Percentiles rank a stretch among this genome's conserved stretches.
These are phyloP conservation scores for Trichoderma polysporum DNA, from an alignment of 2,329 filamentous ascomycete species.

Conservation along the genomic window DNA sequence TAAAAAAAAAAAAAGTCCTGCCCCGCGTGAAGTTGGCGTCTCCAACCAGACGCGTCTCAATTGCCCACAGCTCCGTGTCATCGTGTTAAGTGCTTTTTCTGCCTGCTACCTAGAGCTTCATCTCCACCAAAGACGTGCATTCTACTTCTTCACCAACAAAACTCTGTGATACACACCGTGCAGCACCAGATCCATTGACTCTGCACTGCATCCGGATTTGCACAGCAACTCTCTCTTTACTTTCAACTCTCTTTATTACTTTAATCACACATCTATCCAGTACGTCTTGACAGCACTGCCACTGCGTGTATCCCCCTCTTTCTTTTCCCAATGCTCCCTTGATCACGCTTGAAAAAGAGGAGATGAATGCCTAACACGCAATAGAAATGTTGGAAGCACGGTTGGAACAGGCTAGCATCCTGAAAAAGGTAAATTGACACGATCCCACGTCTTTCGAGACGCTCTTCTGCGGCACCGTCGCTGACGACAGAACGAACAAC, in stretches of 20 bases:
- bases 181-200: neutral
- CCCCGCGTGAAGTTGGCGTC: constrained; percentile 36
- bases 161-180: neutral
- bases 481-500: constrained; percentile 7
- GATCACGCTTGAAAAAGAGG: neutral
- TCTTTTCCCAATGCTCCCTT: neutral
- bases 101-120: constrained; percentile 16
- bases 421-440: constrained; percentile 77
- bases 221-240: neutral
- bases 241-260: neutral
- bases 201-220: neutral
- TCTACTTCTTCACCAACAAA: constrained; percentile 2
- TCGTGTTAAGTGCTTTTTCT: constrained; percentile 24
- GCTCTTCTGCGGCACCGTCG: neutral
- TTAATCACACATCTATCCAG: neutral
- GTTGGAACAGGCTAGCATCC: constrained; percentile 85
- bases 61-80: constrained; percentile 9
- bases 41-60: constrained; percentile 21
- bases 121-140: constrained; percentile 8
- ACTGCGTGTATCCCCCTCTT: neutral
- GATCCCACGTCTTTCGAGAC: neutral
- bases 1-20: neutral
- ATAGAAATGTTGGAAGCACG: constrained; percentile 88
- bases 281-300: neutral
- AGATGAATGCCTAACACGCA: neutral